A percentile compares a stretch with the other conserved stretches of the same genome.
Evolutionary conservation across 768 basidiomycete species (phyloP).

Genomic region (Auriscalpium orientale): DNA sequence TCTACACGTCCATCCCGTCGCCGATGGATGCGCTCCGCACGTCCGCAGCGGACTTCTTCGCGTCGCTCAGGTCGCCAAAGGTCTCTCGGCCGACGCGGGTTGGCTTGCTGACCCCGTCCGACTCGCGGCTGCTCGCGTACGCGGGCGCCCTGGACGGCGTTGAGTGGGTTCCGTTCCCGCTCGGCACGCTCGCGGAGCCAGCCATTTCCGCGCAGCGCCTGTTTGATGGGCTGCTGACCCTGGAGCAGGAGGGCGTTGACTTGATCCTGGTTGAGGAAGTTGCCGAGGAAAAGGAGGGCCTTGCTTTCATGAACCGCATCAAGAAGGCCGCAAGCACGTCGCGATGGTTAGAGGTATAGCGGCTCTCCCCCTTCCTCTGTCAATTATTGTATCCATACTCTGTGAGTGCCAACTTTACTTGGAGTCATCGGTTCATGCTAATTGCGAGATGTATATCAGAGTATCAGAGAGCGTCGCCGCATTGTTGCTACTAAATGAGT

Average conservation of each 20-base stretch:
- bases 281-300: constrained; percentile 69
- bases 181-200: constrained; percentile 46
- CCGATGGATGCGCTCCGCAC: constrained; percentile 27
- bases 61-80: constrained; percentile 22
- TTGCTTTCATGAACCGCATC: constrained; percentile 93
- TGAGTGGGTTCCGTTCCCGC: constrained; percentile 47
- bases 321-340: constrained; percentile 76
- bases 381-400: too few species aligned
- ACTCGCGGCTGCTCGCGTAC: constrained; percentile 34
- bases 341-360: constrained; percentile 7
- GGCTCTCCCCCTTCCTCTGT: too few species aligned
- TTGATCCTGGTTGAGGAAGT: constrained; percentile 83
- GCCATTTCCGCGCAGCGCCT: constrained; percentile 69
- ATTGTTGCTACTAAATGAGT: too few species aligned
- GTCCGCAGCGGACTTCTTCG: constrained; percentile 31
- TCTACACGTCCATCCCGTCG: constrained; percentile 44
- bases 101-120: constrained; percentile 61
- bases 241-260: constrained; percentile 73
- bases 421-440: too few species aligned
- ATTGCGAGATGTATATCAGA: too few species aligned
- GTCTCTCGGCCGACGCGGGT: constrained; percentile 34
- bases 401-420: too few species aligned
- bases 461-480: too few species aligned
- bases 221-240: constrained; percentile 78
- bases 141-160: constrained; percentile 25